Percentiles rank a stretch among this genome's conserved stretches.
Conservation (phyloP, 2,329 filamentous ascomycete species). For the Macrophomina pseudophaseolina region DNA sequence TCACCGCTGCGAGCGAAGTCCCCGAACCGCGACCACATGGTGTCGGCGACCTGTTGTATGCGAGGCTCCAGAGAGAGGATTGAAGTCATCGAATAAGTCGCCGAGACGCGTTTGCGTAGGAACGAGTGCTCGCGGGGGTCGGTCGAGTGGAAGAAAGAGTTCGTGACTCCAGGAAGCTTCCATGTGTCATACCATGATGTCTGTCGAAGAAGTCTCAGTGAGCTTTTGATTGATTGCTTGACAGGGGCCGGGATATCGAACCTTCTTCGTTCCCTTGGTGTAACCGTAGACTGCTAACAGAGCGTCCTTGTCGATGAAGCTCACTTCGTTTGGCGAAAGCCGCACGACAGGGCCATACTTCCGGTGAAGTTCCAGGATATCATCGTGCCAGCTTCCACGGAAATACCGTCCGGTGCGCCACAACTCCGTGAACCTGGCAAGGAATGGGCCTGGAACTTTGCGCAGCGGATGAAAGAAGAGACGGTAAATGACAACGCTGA, state of each 20-base stretch:
- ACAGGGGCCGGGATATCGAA: background rate
- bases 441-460: conserved; percentile 50
- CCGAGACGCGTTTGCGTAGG: conserved; percentile 1
- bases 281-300: conserved; percentile 41
- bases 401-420: background rate
- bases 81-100: background rate
- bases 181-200: background rate
- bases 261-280: conserved; percentile 35
- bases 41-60: background rate
- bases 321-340: conserved; percentile 48
- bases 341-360: conserved; percentile 51
- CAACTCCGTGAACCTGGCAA: conserved; percentile 35
- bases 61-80: background rate
- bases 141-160: conserved; percentile 10
- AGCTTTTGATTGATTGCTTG: background rate
- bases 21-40: conserved; percentile 43
- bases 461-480: conserved; percentile 51
- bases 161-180: background rate
- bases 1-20: conserved; percentile 60
- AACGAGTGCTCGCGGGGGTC: background rate
- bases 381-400: conserved; percentile 33
- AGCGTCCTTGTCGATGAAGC: conserved; percentile 47
- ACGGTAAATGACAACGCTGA: conserved; percentile 40
- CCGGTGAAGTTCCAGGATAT: conserved; percentile 45
- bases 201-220: background rate